Percentiles rank a stretch among this genome's conserved stretches.
phyloP scores from a whole-genome alignment of 345 rosid genomes.

The Linum tenue region DNA sequence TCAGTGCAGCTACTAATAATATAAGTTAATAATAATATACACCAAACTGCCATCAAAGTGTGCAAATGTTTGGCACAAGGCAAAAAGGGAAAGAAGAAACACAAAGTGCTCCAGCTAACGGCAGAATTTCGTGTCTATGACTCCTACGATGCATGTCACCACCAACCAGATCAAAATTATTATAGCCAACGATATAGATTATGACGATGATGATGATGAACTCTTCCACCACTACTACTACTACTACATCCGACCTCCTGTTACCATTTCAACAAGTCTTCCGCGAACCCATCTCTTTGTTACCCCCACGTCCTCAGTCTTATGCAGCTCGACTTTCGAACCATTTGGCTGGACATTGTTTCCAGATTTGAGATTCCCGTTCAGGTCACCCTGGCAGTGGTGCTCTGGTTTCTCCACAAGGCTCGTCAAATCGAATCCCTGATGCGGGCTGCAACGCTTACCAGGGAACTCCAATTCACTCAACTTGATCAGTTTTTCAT shows the following conservation, averaged over 20 bases:
- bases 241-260: not conserved
- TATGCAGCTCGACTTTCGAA: conserved; percentile 11
- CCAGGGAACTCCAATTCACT: conserved; percentile 15
- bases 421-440: conserved; percentile 19
- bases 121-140: too few species aligned
- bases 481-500: conserved; percentile 22
- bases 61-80: too few species aligned
- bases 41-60: too few species aligned
- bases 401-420: conserved; percentile 16
- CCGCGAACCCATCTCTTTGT: conserved; percentile 87
- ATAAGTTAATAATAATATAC: too few species aligned
- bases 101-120: too few species aligned
- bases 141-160: too few species aligned
- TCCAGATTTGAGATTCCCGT: conserved; percentile 19
- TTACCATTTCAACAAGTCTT: conserved; percentile 55
- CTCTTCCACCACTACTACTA: too few species aligned
- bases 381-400: conserved; percentile 14
- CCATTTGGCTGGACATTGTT: conserved; percentile 32
- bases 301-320: conserved; percentile 24
- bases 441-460: not conserved
- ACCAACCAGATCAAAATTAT: too few species aligned
- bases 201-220: too few species aligned
- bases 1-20: too few species aligned
- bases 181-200: too few species aligned
- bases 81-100: too few species aligned